phyloP scores from a whole-genome alignment of 495 filamentous ascomycete genomes.

The Penicillium macrosclerotiorum region DNA sequence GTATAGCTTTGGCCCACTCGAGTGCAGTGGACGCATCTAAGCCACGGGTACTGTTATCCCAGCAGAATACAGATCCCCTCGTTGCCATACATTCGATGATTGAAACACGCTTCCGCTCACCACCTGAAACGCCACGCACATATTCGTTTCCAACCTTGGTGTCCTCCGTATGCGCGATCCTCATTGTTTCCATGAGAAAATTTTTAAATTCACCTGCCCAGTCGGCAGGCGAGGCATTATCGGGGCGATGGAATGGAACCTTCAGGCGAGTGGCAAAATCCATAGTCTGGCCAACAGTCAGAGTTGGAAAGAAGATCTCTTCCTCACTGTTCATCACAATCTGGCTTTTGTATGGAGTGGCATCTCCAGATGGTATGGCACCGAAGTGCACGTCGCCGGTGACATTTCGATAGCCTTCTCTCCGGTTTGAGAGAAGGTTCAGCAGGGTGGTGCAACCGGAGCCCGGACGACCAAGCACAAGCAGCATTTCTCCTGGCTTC shows the following conservation, averaged over 20 bases:
- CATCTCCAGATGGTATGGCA: conserved; percentile 51
- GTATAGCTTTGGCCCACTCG: conserved; percentile 46
- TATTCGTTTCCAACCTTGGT: conserved; percentile 80
- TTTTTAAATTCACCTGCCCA: conserved; percentile 54
- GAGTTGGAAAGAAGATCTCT: conserved; percentile 66
- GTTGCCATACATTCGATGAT: conserved; percentile 64
- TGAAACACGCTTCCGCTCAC: conserved; percentile 72
- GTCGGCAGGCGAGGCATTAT: conserved; percentile 44
- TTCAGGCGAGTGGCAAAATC: conserved; percentile 57
- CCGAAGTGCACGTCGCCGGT: conserved; percentile 59
- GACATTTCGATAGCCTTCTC: conserved; percentile 52
- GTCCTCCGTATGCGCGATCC: conserved; percentile 73
- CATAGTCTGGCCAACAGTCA: conserved; percentile 71
- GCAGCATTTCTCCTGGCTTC: conserved; percentile 50
- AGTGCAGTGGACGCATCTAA: conserved; percentile 61
- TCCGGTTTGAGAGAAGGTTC: conserved; percentile 64
- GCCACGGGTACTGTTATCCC: conserved; percentile 63
- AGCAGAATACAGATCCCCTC: conserved; percentile 57
- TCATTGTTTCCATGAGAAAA: conserved; percentile 66
- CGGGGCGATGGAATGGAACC: conserved; percentile 33
- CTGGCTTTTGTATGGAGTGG: conserved; percentile 62
- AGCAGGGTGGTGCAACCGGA: conserved; percentile 48
- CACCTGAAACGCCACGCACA: conserved; percentile 77
- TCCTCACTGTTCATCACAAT: conserved; percentile 71
- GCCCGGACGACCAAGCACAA: conserved; percentile 46